phyloP scores from a whole-genome alignment of 257 asterid species.

The Solanum chmielewskii region DNA sequence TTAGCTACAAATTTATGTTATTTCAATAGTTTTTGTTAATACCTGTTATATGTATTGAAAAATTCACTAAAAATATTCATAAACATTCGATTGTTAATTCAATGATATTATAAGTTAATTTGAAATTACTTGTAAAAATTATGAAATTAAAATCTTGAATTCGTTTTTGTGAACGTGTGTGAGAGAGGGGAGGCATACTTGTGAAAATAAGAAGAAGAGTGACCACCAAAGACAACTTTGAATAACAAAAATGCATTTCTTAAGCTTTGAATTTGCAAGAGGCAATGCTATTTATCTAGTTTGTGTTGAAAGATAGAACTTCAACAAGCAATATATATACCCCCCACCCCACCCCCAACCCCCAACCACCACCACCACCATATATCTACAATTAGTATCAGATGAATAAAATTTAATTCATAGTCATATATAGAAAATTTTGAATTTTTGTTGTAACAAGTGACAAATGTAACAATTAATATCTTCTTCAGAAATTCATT shows the following conservation, averaged over 20 bases:
- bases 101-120: background rate
- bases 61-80: too few species aligned
- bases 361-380: too few species aligned
- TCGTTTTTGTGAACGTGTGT: accelerated
- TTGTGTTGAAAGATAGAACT: background rate
- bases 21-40: background rate
- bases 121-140: background rate
- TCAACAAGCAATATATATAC: background rate
- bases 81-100: background rate
- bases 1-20: background rate
- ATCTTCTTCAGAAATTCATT: background rate
- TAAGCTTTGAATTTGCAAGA: background rate
- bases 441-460: background rate
- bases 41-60: background rate
- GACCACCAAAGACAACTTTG: background rate
- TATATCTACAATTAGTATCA: background rate
- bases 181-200: background rate
- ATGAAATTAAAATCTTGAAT: background rate
- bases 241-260: background rate
- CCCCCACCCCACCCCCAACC: too few species aligned
- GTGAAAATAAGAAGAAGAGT: background rate
- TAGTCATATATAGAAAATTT: background rate
- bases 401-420: background rate
- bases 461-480: background rate
- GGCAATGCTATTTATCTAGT: background rate